Conservation (phyloP, 345 rosid genomes). For the Arabidopsis suecica region DNA sequence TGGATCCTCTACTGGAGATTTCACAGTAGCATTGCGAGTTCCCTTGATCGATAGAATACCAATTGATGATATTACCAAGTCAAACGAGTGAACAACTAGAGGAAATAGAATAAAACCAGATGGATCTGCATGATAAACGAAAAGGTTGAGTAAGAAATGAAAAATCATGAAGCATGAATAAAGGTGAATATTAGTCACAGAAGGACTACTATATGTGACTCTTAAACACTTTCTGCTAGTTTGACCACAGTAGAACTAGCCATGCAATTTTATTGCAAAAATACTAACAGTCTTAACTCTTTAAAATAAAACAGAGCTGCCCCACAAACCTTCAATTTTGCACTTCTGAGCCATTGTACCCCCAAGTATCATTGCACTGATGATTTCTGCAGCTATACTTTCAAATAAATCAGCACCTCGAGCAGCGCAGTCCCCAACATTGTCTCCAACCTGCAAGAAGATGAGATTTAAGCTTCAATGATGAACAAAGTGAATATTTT, state of each 20-base stretch:
- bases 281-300: too few species aligned
- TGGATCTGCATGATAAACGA: conserved; percentile 70
- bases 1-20: conserved; percentile 83
- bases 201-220: not conserved
- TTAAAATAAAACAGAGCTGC: not conserved
- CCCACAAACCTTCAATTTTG: conserved; percentile 72
- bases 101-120: conserved; percentile 98
- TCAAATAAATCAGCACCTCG: conserved; percentile 99
- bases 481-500: not conserved
- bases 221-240: not conserved
- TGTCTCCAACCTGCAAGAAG: conserved; percentile 85
- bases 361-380: conserved; percentile 98
- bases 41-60: conserved; percentile 91
- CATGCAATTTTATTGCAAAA: not conserved
- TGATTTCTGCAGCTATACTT: conserved; percentile 99
- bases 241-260: not conserved
- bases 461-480: not conserved
- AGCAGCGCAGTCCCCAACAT: conserved; percentile 99
- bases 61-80: conserved; percentile 83
- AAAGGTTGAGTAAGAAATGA: not conserved
- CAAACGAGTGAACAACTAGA: conserved; percentile 95
- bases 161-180: conserved; percentile 9
- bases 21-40: conserved; percentile 69
- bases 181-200: not conserved
- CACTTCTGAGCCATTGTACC: conserved; percentile 98